Evolutionary conservation across 2,329 filamentous ascomycete species (phyloP).

Genomic region (Colletotrichum siamense): DNA sequence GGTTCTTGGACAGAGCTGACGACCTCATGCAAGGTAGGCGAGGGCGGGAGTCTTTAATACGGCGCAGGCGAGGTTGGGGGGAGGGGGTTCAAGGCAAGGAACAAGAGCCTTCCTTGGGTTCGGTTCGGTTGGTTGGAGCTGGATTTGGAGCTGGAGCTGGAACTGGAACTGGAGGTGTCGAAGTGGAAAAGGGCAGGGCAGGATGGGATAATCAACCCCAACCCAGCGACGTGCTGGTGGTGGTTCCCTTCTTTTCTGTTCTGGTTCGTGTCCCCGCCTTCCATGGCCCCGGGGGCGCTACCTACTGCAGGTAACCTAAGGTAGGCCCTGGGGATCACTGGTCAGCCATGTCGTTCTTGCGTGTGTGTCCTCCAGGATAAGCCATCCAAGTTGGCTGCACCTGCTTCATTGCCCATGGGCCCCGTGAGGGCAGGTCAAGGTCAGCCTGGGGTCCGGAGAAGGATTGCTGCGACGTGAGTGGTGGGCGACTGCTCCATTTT

Average conservation of each 20-base stretch:
- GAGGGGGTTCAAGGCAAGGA: background rate
- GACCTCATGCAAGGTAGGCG: background rate
- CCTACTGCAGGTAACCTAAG: background rate
- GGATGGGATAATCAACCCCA: constrained; percentile 6
- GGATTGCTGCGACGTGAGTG: constrained; percentile 14
- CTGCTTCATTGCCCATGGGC: background rate
- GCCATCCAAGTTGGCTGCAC: background rate
- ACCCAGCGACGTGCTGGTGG: constrained; percentile 3
- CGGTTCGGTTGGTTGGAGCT: background rate
- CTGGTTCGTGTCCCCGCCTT: constrained; percentile 11
- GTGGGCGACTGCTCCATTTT: background rate
- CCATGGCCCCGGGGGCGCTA: background rate
- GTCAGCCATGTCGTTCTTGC: background rate
- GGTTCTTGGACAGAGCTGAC: background rate
- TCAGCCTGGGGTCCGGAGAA: constrained; percentile 18
- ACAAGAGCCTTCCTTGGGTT: background rate
- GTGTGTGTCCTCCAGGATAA: background rate
- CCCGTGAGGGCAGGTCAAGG: background rate
- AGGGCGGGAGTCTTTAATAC: constrained; percentile 10
- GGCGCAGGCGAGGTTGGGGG: background rate
- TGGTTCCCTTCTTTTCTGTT: background rate
- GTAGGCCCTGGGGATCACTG: background rate
- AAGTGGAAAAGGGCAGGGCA: background rate
- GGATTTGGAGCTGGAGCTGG: background rate
- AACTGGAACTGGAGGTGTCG: background rate